phyloP scores from a whole-genome alignment of 139 green algal genomes.

The Astrephomene gubernaculifera region DNA sequence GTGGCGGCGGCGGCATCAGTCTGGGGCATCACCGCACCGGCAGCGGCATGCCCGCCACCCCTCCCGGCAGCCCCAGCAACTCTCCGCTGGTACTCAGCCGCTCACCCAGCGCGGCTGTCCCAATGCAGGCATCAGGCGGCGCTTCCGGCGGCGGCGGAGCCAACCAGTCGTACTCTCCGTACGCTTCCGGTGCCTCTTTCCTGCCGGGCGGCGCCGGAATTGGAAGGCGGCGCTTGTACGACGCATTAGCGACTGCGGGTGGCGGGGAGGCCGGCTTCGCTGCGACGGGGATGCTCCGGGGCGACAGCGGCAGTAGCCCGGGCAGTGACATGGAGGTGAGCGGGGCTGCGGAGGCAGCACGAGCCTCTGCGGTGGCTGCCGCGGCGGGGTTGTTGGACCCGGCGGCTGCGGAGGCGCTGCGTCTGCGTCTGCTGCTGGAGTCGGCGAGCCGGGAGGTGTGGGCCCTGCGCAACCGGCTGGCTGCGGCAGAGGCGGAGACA shows the following conservation, averaged over 20 bases:
- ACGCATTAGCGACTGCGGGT: background rate
- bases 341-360: background rate
- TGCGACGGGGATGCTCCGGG: background rate
- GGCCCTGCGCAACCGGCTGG: constrained; percentile 29
- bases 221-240: background rate
- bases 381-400: constrained; percentile 4
- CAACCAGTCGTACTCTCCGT: background rate
- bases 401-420: constrained; percentile 23
- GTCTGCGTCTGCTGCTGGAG: constrained; percentile 40
- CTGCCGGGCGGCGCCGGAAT: background rate
- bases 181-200: background rate
- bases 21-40: background rate
- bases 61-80: constrained; percentile 12
- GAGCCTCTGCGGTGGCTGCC: background rate
- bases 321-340: background rate
- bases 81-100: constrained; percentile 14
- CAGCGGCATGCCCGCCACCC: constrained; percentile 24
- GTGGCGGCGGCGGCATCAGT: background rate
- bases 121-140: background rate
- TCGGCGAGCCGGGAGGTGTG: constrained; percentile 21
- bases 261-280: background rate
- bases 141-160: background rate
- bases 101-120: background rate
- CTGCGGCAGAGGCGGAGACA: constrained; percentile 14
- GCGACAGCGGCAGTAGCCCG: background rate